phyloP scores from a whole-genome alignment of 1,284 basidiomycete genomes.

The Porogramme epimiltina region DNA sequence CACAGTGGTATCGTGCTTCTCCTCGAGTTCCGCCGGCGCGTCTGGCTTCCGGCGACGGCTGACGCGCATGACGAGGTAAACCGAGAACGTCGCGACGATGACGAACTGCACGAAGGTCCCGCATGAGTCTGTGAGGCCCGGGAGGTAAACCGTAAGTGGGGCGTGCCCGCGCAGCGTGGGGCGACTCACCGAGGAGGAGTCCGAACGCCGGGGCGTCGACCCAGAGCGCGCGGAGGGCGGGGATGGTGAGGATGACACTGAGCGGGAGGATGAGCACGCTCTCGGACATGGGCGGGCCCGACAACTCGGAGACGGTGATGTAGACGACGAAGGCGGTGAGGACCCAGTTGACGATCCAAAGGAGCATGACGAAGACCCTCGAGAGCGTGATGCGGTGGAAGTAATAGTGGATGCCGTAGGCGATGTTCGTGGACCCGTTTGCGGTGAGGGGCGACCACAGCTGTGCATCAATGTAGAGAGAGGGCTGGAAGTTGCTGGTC shows the following conservation, averaged over 20 bases:
- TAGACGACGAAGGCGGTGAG: constrained; percentile 19
- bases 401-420: constrained; percentile 7
- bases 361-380: constrained; percentile 20
- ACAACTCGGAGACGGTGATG: constrained; percentile 22
- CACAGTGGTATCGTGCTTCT: too few species aligned
- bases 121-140: constrained; percentile 13
- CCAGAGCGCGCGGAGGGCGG: constrained; percentile 21
- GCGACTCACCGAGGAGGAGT: constrained; percentile 15
- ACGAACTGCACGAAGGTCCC: constrained; percentile 21
- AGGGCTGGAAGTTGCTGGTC: too few species aligned
- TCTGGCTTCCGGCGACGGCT: too few species aligned
- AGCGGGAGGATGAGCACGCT: constrained; percentile 12
- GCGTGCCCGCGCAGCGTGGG: not conserved
- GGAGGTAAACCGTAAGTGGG: not conserved
- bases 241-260: constrained; percentile 23
- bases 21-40: too few species aligned
- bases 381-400: constrained; percentile 16
- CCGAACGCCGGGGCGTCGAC: constrained; percentile 22
- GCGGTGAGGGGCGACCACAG: constrained; percentile 18
- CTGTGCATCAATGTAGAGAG: too few species aligned
- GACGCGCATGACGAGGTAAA: too few species aligned
- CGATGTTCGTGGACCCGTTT: constrained; percentile 4
- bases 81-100: too few species aligned
- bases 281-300: too few species aligned
- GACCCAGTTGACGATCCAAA: constrained; percentile 22